These are phyloP conservation scores for Tulasnella calospora DNA, from an alignment of 768 basidiomycete species.

Conservation along the genomic window DNA sequence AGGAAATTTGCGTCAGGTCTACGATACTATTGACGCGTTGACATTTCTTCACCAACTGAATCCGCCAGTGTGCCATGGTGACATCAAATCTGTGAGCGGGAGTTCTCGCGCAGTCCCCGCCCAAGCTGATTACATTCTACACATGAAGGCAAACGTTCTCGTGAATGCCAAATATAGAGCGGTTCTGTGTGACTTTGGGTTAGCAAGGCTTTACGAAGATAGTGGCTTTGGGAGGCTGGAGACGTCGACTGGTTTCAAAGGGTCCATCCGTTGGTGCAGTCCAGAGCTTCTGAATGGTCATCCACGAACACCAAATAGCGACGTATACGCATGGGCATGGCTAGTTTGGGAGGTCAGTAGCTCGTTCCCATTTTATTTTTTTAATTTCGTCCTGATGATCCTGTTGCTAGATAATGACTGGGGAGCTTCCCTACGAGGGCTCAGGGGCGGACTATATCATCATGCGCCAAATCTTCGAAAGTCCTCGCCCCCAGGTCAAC, in stretches of 20 bases:
- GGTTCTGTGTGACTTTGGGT: constrained; percentile 12
- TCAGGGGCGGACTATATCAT: neutral
- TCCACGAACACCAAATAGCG: neutral
- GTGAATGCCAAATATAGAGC: neutral
- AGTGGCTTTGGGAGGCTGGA: neutral
- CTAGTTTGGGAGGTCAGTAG: constrained; percentile 1
- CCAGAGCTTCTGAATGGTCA: constrained; percentile 11
- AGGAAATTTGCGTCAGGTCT: neutral
- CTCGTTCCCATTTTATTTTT: neutral
- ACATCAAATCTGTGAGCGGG: neutral
- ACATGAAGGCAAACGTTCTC: constrained; percentile 9
- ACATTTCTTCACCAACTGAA: neutral
- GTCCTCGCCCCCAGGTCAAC: neutral
- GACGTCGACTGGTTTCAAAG: constrained; percentile 8
- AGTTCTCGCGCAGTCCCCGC: neutral
- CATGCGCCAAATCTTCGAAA: neutral
- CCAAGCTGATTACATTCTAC: neutral
- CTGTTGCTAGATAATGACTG: neutral
- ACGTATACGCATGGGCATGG: constrained; percentile 15
- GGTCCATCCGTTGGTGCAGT: constrained; percentile 14
- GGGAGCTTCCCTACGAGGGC: neutral
- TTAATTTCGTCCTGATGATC: neutral
- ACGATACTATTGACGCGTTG: neutral
- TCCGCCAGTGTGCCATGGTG: neutral
- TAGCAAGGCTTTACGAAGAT: neutral